phyloP scores from a whole-genome alignment of 441 rosid genomes.

The Brassica balearica region DNA sequence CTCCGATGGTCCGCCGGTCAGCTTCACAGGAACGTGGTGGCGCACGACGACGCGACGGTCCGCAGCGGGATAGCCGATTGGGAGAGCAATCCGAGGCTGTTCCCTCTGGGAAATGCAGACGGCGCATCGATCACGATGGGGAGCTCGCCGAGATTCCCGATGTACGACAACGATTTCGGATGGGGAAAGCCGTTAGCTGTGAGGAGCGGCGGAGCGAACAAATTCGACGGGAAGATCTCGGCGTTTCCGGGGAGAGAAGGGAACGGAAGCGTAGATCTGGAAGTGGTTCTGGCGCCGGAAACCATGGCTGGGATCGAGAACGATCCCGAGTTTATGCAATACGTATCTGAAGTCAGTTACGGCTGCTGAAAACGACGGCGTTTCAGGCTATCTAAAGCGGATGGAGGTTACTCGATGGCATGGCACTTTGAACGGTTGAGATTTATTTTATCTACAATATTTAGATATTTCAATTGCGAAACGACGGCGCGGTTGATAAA shows the following conservation, averaged over 20 bases:
- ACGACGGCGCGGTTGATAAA: slow-evolving; percentile 11
- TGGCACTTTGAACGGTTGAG: slow-evolving; percentile 35
- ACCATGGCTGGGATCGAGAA: slow-evolving; percentile 69
- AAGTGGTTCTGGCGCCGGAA: slow-evolving; percentile 79
- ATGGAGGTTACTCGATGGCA: slow-evolving; percentile 2
- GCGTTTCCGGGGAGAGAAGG: slow-evolving; percentile 93
- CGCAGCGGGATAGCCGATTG: slow-evolving; percentile 67
- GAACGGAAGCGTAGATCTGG: slow-evolving; percentile 84
- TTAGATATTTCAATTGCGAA: slow-evolving; percentile 17
- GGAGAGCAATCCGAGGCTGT: slow-evolving; percentile 80
- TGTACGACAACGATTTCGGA: slow-evolving; percentile 94
- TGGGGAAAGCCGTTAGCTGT: slow-evolving; percentile 94
- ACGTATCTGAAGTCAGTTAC: slow-evolving; percentile 52
- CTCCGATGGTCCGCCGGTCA: slow-evolving; percentile 62
- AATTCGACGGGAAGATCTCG: slow-evolving; percentile 95
- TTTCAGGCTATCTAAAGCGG: not conserved
- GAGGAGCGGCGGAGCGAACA: slow-evolving; percentile 89
- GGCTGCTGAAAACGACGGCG: not conserved
- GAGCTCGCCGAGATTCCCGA: slow-evolving; percentile 95
- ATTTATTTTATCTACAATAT: slow-evolving; percentile 6
- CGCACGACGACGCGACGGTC: slow-evolving; percentile 70
- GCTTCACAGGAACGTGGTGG: slow-evolving; percentile 54
- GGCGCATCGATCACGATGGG: slow-evolving; percentile 98
- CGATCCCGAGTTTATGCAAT: slow-evolving; percentile 88
- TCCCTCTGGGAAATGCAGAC: slow-evolving; percentile 87